Conservation (phyloP, 228 moss, liverwort and hornwort genomes). For the Sphagnum magellanicum region DNA sequence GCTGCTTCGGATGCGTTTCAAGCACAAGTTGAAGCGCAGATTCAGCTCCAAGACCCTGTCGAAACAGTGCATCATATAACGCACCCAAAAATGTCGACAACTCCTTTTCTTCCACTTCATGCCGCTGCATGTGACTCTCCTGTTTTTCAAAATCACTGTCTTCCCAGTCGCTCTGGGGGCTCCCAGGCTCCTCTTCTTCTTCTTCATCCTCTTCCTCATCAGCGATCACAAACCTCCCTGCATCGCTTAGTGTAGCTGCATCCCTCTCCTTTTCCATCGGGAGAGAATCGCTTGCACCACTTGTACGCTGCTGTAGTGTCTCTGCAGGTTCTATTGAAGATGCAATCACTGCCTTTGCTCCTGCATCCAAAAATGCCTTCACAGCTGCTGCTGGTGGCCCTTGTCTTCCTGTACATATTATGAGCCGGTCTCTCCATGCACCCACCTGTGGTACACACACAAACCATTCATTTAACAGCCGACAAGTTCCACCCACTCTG, state of each 20-base stretch:
- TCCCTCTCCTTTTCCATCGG: slow-evolving; percentile 34
- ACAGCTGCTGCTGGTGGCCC: slow-evolving; percentile 64
- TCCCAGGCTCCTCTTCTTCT: slow-evolving; percentile 37
- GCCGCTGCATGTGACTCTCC: slow-evolving; percentile 54
- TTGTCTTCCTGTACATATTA: slow-evolving; percentile 72
- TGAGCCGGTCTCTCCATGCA: slow-evolving; percentile 87
- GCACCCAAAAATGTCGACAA: slow-evolving; percentile 64
- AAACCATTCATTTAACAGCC: too few relatives aligned
- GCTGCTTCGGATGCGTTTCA: slow-evolving; percentile 84
- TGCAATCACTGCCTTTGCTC: slow-evolving; percentile 90
- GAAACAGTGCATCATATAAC: slow-evolving; percentile 77
- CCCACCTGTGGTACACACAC: slow-evolving; percentile 47
- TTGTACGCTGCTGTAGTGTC: slow-evolving; percentile 15
- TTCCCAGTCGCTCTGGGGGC: slow-evolving; percentile 86
- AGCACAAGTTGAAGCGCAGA: slow-evolving; percentile 66
- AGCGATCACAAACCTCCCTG: slow-evolving; percentile 77
- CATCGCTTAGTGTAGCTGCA: slow-evolving; percentile 40
- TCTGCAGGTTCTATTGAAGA: slow-evolving; percentile 59
- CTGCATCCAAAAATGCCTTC: slow-evolving; percentile 87
- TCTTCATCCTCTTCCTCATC: slow-evolving; percentile 72
- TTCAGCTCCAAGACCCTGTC: slow-evolving; percentile 70
- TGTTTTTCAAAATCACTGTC: slow-evolving; percentile 68
- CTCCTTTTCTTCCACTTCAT: slow-evolving; percentile 77
- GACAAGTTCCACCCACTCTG: too few relatives aligned
- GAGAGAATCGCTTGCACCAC: slow-evolving; percentile 12